Evolutionary conservation across 1,284 basidiomycete genomes (phyloP).

Genomic region (Ceratobasidium sp.): DNA sequence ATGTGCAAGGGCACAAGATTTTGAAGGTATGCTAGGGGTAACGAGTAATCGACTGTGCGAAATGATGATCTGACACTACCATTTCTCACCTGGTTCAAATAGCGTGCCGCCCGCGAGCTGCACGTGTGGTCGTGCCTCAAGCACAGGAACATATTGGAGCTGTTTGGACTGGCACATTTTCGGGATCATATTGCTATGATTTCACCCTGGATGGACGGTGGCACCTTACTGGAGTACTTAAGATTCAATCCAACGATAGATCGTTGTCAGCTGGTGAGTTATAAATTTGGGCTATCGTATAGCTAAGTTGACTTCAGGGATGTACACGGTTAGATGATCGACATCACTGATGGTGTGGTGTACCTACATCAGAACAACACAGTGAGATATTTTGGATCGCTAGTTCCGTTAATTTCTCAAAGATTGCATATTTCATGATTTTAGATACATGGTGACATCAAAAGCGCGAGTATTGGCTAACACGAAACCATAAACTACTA

Average conservation of each 20-base stretch:
- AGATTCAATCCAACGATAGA: neutral
- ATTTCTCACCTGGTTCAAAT: too few species aligned
- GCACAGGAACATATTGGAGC: constrained; percentile 2
- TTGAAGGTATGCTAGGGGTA: too few species aligned
- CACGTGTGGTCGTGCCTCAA: constrained; percentile 5
- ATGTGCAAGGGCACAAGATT: too few species aligned
- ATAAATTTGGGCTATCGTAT: neutral
- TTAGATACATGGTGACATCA: too few species aligned
- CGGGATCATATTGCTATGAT: neutral
- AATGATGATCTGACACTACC: too few species aligned
- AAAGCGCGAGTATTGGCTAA: too few species aligned
- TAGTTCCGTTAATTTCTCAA: too few species aligned
- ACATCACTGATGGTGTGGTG: constrained; percentile 1
- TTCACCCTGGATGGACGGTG: neutral
- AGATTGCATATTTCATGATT: too few species aligned
- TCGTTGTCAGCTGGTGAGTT: neutral
- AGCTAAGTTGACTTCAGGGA: too few species aligned
- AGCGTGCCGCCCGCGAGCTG: neutral
- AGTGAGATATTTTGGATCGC: neutral
- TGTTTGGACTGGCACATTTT: neutral
- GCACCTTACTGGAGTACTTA: neutral
- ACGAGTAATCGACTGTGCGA: too few species aligned
- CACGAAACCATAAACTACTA: too few species aligned
- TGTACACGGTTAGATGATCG: neutral
- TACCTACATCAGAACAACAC: constrained; percentile 3